Evolutionary conservation across 2,329 filamentous ascomycete genomes (phyloP).

Genomic region (Fusarium kyushuense): DNA sequence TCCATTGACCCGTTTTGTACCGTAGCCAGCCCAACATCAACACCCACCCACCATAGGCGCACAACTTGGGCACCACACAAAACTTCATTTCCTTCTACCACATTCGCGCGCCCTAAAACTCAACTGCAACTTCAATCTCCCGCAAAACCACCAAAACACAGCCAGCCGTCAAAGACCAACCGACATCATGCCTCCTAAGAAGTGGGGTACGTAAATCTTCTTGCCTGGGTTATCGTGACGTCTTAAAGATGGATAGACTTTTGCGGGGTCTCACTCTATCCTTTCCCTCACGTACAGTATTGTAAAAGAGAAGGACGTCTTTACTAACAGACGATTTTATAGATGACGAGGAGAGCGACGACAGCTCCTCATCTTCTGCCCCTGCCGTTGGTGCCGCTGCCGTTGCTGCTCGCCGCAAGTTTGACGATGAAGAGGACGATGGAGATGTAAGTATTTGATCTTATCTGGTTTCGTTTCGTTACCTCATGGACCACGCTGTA

Average conservation of each 20-base stretch:
- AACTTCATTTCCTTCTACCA: slow-evolving; percentile 37
- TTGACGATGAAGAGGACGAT: slow-evolving; percentile 92
- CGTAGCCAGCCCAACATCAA: slow-evolving; percentile 30
- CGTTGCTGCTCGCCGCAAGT: slow-evolving; percentile 67
- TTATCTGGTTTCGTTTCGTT: background rate
- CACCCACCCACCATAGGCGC: slow-evolving; percentile 36
- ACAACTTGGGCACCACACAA: slow-evolving; percentile 36
- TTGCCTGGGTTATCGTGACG: slow-evolving; percentile 14
- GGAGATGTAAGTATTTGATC: slow-evolving; percentile 73
- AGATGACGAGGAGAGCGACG: slow-evolving; percentile 58
- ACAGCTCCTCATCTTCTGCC: slow-evolving; percentile 52
- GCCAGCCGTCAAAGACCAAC: slow-evolving; percentile 3
- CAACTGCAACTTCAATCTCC: slow-evolving; percentile 6
- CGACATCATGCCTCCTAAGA: slow-evolving; percentile 59
- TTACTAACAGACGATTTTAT: slow-evolving; percentile 26
- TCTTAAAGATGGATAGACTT: slow-evolving; percentile 26
- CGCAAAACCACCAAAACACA: slow-evolving; percentile 27
- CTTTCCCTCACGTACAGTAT: background rate
- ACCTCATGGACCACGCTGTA: background rate
- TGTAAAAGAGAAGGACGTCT: background rate
- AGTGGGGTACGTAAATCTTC: slow-evolving; percentile 57
- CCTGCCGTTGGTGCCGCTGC: slow-evolving; percentile 55
- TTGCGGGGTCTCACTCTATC: slow-evolving; percentile 25
- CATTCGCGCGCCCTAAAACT: slow-evolving; percentile 16
- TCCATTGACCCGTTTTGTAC: slow-evolving; percentile 44